Base-by-base conservation (phyloP, 2,329 filamentous ascomycete genomes). In the Sporothrix phasma region DNA sequence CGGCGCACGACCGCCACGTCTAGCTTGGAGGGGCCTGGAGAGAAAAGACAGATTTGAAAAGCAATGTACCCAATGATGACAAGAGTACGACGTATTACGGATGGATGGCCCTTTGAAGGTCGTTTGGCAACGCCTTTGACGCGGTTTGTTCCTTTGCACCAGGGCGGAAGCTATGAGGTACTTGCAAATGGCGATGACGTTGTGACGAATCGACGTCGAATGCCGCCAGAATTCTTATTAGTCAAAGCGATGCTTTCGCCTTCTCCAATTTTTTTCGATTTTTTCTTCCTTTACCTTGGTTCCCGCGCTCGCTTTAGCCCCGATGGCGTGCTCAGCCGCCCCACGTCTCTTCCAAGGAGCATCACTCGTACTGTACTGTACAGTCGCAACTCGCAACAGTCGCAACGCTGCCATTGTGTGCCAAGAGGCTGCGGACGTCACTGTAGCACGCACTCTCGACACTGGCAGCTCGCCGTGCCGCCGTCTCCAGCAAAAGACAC, bases 241-340 rank as follows among this genome's bases (percentile, higher is more conserved):
- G 54, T 54, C 49, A 59, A 41, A 47, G 7, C 10, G 7, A 15
- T 22, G 26, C 29, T 39, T 54, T 58, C 54, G 39, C 56, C 56
- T 43, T 19, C 7, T 34, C 19, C 39, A 7, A 26, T 31, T 51
- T 47, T 56, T 49, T 51, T 59, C 34, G 43, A 31, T 37, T 49
- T 45, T 45, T 43, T 61, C 24, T 19, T n/a, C 43, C 49, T 47
- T 22, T 5, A 46, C 13, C 39, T 53, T 58, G 59, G 22, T 46
- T 41, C 41, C 62, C 45, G 26, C 47, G 61, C 65, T 60, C 47
- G 43, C 41, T 43, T 66, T 69, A 69, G 69, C 66, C 58, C 62
- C 62, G 64, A 70, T 70, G 67, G 66, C 69, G 69, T 70, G 69
- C 68, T 70, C 65, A 41, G 15, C 41, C 54, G 54, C n/a, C 56